Evolutionary conservation across 1,284 basidiomycete genomes (phyloP).

Genomic region (Tranzscheliella williamsii): DNA sequence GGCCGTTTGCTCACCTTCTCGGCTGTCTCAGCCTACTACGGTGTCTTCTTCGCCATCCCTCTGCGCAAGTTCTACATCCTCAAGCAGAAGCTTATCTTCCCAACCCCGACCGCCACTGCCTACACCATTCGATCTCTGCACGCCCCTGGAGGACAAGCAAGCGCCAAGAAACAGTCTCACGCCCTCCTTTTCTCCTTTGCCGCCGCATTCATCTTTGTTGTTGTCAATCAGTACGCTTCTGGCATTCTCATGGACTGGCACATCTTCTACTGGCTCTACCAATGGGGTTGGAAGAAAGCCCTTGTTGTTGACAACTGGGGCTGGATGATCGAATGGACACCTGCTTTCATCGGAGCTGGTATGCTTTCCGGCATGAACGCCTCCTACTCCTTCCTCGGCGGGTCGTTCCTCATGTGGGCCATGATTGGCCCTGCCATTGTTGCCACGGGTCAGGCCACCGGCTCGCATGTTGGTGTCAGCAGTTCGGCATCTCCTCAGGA

Average conservation of each 20-base stretch:
- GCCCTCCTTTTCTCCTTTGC: slow-evolving; percentile 66
- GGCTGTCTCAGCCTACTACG: slow-evolving; percentile 69
- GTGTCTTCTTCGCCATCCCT: slow-evolving; percentile 72
- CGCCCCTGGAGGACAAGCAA: slow-evolving; percentile 54
- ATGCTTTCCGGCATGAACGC: slow-evolving; percentile 72
- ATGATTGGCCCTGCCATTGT: slow-evolving; percentile 70
- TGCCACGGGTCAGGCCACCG: slow-evolving; percentile 41
- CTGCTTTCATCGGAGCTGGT: slow-evolving; percentile 72
- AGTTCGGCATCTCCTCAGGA: slow-evolving; percentile 5
- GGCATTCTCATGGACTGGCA: slow-evolving; percentile 72
- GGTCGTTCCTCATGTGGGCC: slow-evolving; percentile 69
- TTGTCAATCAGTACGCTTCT: slow-evolving; percentile 68
- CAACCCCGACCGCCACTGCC: slow-evolving; percentile 72
- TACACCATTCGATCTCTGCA: slow-evolving; percentile 72
- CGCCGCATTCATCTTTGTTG: slow-evolving; percentile 66
- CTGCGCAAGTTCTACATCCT: slow-evolving; percentile 71
- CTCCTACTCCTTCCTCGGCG: slow-evolving; percentile 70
- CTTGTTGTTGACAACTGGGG: slow-evolving; percentile 67
- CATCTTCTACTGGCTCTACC: slow-evolving; percentile 67
- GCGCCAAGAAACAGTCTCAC: slow-evolving; percentile 68
- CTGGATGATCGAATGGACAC: slow-evolving; percentile 65
- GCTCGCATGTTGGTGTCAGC: slow-evolving; percentile 11
- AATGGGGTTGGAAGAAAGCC: slow-evolving; percentile 69
- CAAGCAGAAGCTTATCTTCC: slow-evolving; percentile 72
- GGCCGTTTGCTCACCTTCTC: slow-evolving; percentile 66